These are phyloP conservation scores for Corrigiola litoralis DNA, from an alignment of 179 eudicot genomes.

Conservation along the genomic window DNA sequence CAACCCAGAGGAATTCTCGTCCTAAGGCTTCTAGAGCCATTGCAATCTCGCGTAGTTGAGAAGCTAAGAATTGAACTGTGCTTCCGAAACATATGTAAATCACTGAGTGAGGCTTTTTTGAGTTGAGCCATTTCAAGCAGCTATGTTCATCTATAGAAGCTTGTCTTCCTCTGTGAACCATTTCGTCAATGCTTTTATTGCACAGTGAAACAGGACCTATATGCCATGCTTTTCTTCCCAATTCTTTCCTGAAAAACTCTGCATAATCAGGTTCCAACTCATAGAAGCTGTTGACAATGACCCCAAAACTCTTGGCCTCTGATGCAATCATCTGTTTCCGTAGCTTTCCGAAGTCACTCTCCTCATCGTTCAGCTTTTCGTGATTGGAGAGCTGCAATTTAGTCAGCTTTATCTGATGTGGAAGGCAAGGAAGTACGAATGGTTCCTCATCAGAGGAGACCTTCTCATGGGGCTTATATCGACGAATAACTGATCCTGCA, in stretches of 20 bases:
- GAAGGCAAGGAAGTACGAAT: neutral
- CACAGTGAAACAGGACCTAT: slow-evolving; percentile 7
- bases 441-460: neutral
- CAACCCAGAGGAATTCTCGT: slow-evolving; percentile 2
- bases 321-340: neutral
- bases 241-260: neutral
- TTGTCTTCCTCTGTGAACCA: neutral
- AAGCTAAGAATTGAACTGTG: neutral
- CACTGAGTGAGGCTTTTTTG: neutral
- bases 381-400: neutral
- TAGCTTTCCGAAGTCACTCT: neutral
- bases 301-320: slow-evolving; percentile 6
- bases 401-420: slow-evolving; percentile 2
- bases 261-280: slow-evolving; percentile 12
- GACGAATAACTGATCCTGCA: neutral
- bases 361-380: neutral
- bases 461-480: neutral
- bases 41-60: slow-evolving; percentile 7
- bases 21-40: slow-evolving; percentile 3
- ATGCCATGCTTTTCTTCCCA: slow-evolving; percentile 6
- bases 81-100: slow-evolving; percentile 5
- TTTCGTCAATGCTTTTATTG: no score
- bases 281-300: slow-evolving; percentile 4
- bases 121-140: slow-evolving; percentile 4
- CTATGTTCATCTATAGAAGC: neutral